A percentile compares a stretch with the other conserved stretches of the same genome.
These are phyloP conservation scores for Cryoendolithus antarcticus DNA, from an alignment of 2,329 filamentous ascomycete species.

Conservation along the genomic window DNA sequence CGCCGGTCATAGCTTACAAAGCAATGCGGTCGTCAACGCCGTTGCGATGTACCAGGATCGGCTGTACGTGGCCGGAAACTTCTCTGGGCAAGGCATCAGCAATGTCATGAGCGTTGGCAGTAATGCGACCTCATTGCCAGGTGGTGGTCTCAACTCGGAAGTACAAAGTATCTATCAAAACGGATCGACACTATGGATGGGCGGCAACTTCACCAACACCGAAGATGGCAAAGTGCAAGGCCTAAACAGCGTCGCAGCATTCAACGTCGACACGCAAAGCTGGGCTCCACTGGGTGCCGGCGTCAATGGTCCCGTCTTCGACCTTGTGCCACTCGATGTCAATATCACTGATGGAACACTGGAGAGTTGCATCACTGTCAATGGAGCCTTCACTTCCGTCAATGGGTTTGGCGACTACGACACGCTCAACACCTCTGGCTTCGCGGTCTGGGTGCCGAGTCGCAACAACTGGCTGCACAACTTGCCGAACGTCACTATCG, in stretches of 20 bases:
- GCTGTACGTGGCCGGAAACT: constrained; percentile 74
- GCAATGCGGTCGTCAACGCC: constrained; percentile 56
- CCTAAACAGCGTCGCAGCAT: constrained; percentile 65
- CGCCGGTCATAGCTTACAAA: constrained; percentile 58
- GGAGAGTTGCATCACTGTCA: constrained; percentile 67
- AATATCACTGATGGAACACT: constrained; percentile 59
- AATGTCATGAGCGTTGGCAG: constrained; percentile 68
- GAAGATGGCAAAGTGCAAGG: constrained; percentile 47
- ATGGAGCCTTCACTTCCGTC: constrained; percentile 65
- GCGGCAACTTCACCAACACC: constrained; percentile 72
- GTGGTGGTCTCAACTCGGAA: constrained; percentile 65
- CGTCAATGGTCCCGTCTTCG: constrained; percentile 64
- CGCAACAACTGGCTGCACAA: constrained; percentile 79
- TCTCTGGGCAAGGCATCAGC: constrained; percentile 52
- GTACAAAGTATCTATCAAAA: constrained; percentile 62
- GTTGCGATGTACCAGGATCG: constrained; percentile 52
- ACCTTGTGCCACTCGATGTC: constrained; percentile 63
- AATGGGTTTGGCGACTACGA: constrained; percentile 53
- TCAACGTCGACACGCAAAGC: constrained; percentile 51
- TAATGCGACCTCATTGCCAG: constrained; percentile 49
- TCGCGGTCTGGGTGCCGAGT: constrained; percentile 87
- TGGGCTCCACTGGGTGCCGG: constrained; percentile 78
- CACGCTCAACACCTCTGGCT: constrained; percentile 54
- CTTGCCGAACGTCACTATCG: constrained; percentile 48
- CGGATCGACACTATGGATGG: constrained; percentile 60